Evolutionary conservation across 2,329 filamentous ascomycete species (phyloP).

Genomic region (Aspergillus vadensis): DNA sequence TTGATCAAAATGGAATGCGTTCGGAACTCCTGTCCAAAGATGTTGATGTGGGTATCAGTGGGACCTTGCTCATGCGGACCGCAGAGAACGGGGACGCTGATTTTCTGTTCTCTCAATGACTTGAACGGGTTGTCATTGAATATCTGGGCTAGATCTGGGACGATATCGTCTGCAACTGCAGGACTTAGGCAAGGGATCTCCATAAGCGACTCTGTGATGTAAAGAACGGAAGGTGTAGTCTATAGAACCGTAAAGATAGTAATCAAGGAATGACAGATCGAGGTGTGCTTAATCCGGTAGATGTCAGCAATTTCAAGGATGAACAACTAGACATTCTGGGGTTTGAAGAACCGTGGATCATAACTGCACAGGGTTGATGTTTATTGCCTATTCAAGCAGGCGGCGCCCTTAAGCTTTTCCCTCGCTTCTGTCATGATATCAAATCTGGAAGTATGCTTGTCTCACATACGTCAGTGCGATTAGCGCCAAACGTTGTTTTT

Average conservation of each 20-base stretch:
- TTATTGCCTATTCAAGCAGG: not conserved
- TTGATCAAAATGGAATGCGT: not conserved
- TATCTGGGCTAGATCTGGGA: not conserved
- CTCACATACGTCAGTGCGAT: not conserved
- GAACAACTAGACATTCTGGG: not conserved
- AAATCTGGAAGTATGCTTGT: not conserved
- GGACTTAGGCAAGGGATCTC: not conserved
- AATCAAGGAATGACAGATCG: not conserved
- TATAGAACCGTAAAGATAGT: not conserved
- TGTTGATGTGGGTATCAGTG: not conserved
- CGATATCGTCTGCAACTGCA: not conserved
- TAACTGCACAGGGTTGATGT: not conserved
- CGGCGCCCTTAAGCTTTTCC: not conserved
- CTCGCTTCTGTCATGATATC: not conserved
- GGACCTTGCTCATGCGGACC: not conserved
- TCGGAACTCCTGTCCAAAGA: not conserved
- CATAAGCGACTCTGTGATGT: not conserved
- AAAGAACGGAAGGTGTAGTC: not conserved
- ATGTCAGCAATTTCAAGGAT: not conserved
- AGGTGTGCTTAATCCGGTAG: not conserved
- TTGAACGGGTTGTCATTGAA: not conserved
- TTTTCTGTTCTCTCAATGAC: not conserved
- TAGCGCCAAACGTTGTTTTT: too few species aligned
- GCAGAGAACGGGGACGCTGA: not conserved
- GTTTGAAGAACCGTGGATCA: not conserved